Base-by-base conservation (phyloP, 2,329 filamentous ascomycete genomes). In the Exophiala bonariae region DNA sequence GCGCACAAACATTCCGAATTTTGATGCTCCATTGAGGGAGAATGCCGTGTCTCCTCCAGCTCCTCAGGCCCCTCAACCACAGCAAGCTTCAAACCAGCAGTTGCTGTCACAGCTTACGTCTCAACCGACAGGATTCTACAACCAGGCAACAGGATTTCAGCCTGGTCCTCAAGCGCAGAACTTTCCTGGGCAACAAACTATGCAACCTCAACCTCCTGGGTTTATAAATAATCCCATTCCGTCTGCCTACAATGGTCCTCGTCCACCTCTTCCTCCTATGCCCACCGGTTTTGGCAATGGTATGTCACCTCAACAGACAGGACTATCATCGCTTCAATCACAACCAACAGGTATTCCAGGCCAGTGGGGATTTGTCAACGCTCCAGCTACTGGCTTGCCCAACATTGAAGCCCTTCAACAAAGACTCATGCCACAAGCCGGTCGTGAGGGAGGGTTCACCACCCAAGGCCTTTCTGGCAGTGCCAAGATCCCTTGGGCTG, bases 321-420 rank as follows among this genome's bases (percentile, higher is more conserved):
- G 87, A n/a, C 79, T 84, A 69, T 69, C 78, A 39, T 77, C 80
- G 2, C 68, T 99, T 54, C 92, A 95, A 60, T 84, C 90, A n/a
- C 93, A 99, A 65, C 93, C 93, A 4, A 99, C 93, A 2, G 93
- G 93, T 9, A 76, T 82, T 28, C 92, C 93, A 4, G 93, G 93
- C 11, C 93, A 97, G 65, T 99, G 93, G 93, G 93, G 93, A n/a
- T 81, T 97, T 44, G 93, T 97, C 23, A 99, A 99, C 67, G 87
- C 90, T 2, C 93, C 93, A 2, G 81, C 91, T 3, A 86, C 83
- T 32, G 93, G 92, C 1, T 72, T 99, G 54, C 93, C 93, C 1
- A 96, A 96, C 60, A 95, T 99, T 41, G 90, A 96, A 64, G 87
- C 89, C 17, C 73, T 99, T 41, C 89, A 95, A 62, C 86, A 89